These are phyloP conservation scores for Turritis glabra DNA, from an alignment of 345 rosid species.

Conservation along the genomic window DNA sequence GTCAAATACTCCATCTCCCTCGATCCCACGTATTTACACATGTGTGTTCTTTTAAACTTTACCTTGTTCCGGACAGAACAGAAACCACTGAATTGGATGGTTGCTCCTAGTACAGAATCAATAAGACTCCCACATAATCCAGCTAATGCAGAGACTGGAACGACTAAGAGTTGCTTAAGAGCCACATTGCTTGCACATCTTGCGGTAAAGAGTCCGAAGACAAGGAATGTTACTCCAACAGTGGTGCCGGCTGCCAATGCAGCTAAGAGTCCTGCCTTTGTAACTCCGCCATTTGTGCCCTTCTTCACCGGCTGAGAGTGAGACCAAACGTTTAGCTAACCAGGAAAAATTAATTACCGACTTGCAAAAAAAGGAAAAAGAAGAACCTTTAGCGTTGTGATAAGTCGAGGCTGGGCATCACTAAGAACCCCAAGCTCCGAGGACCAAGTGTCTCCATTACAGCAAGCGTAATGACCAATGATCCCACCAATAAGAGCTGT, in stretches of 20 bases:
- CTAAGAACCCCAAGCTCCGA: constrained; percentile 98
- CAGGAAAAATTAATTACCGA: neutral
- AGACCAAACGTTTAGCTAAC: constrained; percentile 24
- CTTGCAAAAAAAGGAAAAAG: neutral
- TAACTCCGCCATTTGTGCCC: constrained; percentile 97
- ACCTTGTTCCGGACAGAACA: constrained; percentile 92
- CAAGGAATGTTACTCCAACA: constrained; percentile 71
- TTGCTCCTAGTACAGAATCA: constrained; percentile 93
- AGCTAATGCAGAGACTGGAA: constrained; percentile 74
- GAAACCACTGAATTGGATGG: constrained; percentile 91
- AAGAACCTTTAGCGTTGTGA: constrained; percentile 87
- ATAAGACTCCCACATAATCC: constrained; percentile 83
- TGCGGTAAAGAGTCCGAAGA: constrained; percentile 65
- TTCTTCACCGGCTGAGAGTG: constrained; percentile 71
- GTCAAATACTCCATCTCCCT: neutral
- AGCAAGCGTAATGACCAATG: constrained; percentile 87
- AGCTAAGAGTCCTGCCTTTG: constrained; percentile 75
- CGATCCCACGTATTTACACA: neutral
- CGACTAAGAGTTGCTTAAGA: constrained; percentile 70
- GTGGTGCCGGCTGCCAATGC: constrained; percentile 78
- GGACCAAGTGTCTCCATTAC: constrained; percentile 98
- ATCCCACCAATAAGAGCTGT: constrained; percentile 84
- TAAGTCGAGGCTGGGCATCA: constrained; percentile 78
- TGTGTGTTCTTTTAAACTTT: constrained; percentile 27
- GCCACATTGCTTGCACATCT: constrained; percentile 52